Conservation (phyloP, 331 rosid species). For the Phaseolus coccineus region DNA sequence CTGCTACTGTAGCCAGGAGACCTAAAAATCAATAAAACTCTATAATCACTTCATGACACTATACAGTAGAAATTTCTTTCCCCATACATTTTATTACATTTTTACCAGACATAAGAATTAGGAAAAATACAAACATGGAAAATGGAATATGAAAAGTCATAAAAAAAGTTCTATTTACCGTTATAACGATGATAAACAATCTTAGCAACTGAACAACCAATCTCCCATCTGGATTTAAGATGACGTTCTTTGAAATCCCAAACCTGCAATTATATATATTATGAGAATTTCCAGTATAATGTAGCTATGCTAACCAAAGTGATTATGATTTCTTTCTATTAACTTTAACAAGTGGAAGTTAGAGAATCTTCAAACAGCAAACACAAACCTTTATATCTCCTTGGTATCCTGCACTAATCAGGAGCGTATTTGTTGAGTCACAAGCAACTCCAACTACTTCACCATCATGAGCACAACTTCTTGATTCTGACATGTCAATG, state of each 20-base stretch:
- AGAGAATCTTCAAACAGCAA: conserved; percentile 25
- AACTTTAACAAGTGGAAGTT: conserved; percentile 1
- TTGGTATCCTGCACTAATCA: conserved; percentile 90
- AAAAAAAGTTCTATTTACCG: conserved; percentile 55
- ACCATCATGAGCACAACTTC: conserved; percentile 76
- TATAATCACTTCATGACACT: conserved; percentile 37
- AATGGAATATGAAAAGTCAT: conserved; percentile 13
- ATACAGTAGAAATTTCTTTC: conserved; percentile 15
- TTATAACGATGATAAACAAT: conserved; percentile 85
- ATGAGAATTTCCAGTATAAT: conserved; percentile 31
- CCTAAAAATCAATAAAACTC: conserved; percentile 61
- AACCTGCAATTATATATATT: conserved; percentile 60
- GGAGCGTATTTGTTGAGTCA: conserved; percentile 88
- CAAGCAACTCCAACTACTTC: conserved; percentile 97
- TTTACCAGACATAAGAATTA: conserved; percentile 13
- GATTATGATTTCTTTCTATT: background rate
- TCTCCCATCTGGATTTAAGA: conserved; percentile 80
- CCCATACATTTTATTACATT: conserved; percentile 1
- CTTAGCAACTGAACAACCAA: conserved; percentile 72
- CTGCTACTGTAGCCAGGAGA: conserved; percentile 85
- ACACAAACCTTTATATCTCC: conserved; percentile 83
- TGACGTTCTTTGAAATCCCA: conserved; percentile 88
- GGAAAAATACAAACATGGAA: conserved; percentile 5
- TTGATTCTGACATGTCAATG: conserved; percentile 62
- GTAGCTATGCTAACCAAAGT: conserved; percentile 19